These are phyloP conservation scores for Lasiosphaeria hispida DNA, from an alignment of 495 filamentous ascomycete genomes.

Conservation along the genomic window DNA sequence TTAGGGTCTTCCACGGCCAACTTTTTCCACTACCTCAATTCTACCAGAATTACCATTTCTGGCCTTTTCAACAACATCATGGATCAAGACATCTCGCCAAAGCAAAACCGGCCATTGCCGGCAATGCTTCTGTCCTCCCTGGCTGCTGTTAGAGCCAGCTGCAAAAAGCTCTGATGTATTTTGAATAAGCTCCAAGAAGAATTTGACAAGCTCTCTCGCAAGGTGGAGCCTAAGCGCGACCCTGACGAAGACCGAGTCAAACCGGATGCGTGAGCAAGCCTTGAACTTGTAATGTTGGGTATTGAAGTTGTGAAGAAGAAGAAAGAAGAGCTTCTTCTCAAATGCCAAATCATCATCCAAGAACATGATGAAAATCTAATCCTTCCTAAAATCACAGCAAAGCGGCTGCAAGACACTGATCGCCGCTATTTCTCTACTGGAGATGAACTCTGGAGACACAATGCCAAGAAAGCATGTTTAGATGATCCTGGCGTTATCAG, in stretches of 20 bases:
- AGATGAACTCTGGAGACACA: no score
- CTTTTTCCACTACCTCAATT: no score
- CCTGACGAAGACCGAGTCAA: neutral
- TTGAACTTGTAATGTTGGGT: neutral
- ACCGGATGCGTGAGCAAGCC: neutral
- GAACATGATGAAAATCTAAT: no score
- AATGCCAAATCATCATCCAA: no score
- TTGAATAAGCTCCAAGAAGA: constrained; percentile 5
- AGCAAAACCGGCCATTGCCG: constrained; percentile 1
- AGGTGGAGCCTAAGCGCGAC: constrained; percentile 1
- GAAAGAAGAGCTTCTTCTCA: no score
- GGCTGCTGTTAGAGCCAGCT: constrained; percentile 2
- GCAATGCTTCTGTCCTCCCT: constrained; percentile 6
- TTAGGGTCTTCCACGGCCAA: no score
- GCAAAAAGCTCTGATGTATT: constrained; percentile 6
- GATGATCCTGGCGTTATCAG: no score
- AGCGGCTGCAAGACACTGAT: no score
- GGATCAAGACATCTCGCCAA: constrained; percentile 8
- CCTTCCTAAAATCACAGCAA: no score
- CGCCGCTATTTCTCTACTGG: no score
- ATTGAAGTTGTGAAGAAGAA: no score
- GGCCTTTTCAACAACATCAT: constrained; percentile 4
- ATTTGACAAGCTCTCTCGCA: constrained; percentile 6
- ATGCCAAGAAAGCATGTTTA: no score
- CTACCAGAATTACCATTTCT: neutral